Conservation (phyloP, 768 basidiomycete genomes). For the Leucogyrophana mollusca region DNA sequence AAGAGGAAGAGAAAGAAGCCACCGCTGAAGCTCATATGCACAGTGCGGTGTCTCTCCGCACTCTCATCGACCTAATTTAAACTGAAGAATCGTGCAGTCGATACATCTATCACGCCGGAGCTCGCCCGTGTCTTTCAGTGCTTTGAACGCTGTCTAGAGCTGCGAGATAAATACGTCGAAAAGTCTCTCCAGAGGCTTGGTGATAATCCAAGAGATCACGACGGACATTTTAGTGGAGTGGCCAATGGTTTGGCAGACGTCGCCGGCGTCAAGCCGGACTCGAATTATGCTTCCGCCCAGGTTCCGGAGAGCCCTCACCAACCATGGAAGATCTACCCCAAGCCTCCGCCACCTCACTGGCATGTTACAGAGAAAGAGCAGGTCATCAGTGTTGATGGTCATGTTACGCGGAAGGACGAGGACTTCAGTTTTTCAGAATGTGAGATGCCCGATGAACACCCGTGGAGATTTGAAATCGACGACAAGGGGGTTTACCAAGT, state of each 20-base stretch:
- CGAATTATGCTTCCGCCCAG: constrained; percentile 31
- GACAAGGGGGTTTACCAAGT: constrained; percentile 91
- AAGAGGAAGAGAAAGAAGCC: constrained; percentile 37
- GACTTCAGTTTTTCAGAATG: constrained; percentile 73
- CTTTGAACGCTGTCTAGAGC: constrained; percentile 80
- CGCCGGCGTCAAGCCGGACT: constrained; percentile 66
- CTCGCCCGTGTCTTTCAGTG: constrained; percentile 60
- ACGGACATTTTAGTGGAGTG: constrained; percentile 72
- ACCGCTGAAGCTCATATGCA: constrained; percentile 29
- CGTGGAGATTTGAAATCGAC: constrained; percentile 73
- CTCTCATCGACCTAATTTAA: background rate
- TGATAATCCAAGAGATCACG: constrained; percentile 92
- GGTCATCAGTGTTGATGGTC: constrained; percentile 41
- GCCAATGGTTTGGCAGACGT: constrained; percentile 61
- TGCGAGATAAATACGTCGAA: constrained; percentile 94
- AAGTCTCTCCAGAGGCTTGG: constrained; percentile 89
- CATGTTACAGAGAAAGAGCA: constrained; percentile 66
- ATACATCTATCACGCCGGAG: constrained; percentile 35
- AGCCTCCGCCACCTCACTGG: constrained; percentile 95
- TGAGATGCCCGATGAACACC: constrained; percentile 64
- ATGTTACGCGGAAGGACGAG: constrained; percentile 26
- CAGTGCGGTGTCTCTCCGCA: constrained; percentile 23
- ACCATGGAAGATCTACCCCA: constrained; percentile 89
- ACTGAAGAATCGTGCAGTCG: background rate
- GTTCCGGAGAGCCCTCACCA: constrained; percentile 34